Conservation (phyloP, 768 basidiomycete genomes). For the Auricularia sp. region DNA sequence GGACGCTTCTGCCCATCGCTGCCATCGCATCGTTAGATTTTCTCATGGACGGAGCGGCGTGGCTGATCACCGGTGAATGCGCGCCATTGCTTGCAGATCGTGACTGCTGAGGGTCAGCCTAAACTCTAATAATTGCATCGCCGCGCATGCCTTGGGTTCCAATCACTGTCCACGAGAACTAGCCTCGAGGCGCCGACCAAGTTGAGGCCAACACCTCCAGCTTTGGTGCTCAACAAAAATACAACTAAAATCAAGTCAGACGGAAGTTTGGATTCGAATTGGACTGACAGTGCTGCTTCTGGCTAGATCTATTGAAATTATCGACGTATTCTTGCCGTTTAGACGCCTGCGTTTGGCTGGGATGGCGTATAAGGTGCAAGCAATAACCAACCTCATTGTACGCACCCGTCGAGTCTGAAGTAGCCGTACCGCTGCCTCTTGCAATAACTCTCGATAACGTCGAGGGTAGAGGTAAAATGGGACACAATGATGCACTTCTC, state of each 20-base stretch:
- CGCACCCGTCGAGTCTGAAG: conserved; percentile 80
- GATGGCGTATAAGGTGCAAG: conserved; percentile 1
- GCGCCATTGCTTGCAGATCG: conserved; percentile 94
- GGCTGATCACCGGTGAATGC: conserved; percentile 69
- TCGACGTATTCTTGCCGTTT: conserved; percentile 86
- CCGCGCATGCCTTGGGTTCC: conserved; percentile 69
- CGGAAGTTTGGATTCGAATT: neutral
- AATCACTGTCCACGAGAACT: conserved; percentile 81
- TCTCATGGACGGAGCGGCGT: neutral
- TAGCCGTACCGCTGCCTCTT: conserved; percentile 64
- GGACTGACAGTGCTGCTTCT: conserved; percentile 56
- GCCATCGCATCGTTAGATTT: neutral
- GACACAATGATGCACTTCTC: conserved; percentile 96
- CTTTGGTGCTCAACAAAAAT: conserved; percentile 89
- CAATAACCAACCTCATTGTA: neutral
- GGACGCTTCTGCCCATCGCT: conserved; percentile 92
- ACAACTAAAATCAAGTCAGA: conserved; percentile 44
- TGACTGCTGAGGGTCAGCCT: conserved; percentile 37
- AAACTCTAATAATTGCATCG: neutral
- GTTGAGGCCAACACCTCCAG: conserved; percentile 91
- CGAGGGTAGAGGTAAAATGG: conserved; percentile 92
- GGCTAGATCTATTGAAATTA: conserved; percentile 70
- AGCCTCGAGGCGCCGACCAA: conserved; percentile 83
- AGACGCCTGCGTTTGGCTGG: conserved; percentile 59
- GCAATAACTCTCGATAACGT: conserved; percentile 83